Evolutionary conservation across 208 protist genomes (phyloP), one percentile per base, ranked within the genome.

Genomic region (Leishmania tarentolae): DNA sequence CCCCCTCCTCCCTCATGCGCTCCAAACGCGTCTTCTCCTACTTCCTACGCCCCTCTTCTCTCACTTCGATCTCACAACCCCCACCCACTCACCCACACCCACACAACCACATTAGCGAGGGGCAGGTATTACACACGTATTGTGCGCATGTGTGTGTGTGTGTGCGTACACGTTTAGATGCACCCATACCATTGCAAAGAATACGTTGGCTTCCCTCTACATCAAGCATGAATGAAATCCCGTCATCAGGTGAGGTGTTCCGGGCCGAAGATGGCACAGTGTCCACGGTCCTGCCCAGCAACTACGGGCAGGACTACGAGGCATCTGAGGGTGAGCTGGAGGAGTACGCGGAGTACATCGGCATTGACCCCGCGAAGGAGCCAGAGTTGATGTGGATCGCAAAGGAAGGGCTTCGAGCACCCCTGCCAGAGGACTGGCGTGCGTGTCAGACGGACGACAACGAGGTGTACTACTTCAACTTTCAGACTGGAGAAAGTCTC

Each of bases 391-490:
- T 98, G 80, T 96, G 89, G 92, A 93, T 99, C 57, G 98, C 97
- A 0, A 73, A 86, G 17, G 95, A 99, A 82, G 97, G 97, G 35
- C 90, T 99, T 53, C 91, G 90, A 19, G 96, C 97, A 3, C 94
- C 97, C 31, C 91, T 99, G 56, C 97, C 98, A 0, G 84, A 86
- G 9, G 90, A 93, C 42, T 99, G 98, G 98, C 96, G 93, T 70
- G 92, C 95, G 8, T 98, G 96, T 85, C 91, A 98, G 76, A 97
- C 96, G 2, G 78, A 87, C 28, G 90, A 98, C 37, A 92, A 92
- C 44, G 94, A 98, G 63, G 86, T 99, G 28, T 99, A 99, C 84
- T 99, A 99, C 90, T 99, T 98, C 86, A 98, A 99, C 91, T 98
- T 98, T 73, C 56, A 77, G 21, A 97, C 93, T 15, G 95, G 94